phyloP scores from a whole-genome alignment of 2,329 filamentous ascomycete genomes.

The Pestalotiopsis sp. region DNA sequence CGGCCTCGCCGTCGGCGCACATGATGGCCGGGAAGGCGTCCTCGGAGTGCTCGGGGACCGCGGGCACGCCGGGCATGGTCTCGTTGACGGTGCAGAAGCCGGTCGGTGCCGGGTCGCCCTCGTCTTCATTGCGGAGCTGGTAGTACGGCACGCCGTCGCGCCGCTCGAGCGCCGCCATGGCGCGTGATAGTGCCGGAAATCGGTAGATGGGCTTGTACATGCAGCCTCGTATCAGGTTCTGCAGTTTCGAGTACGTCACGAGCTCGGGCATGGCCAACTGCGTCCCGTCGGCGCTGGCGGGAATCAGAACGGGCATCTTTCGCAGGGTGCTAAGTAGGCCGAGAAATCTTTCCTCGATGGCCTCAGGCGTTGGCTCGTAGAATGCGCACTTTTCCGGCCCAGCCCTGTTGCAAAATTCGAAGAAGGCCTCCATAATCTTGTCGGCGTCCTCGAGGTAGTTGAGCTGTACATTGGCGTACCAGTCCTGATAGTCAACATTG shows the following conservation, averaged over 20 bases:
- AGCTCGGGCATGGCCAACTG: conserved; percentile 43
- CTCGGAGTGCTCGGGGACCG: conserved; percentile 33
- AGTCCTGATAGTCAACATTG: conserved; percentile 58
- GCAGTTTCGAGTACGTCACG: conserved; percentile 52
- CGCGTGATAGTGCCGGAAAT: conserved; percentile 44
- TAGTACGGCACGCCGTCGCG: conserved; percentile 49
- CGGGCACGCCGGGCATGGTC: conserved; percentile 34
- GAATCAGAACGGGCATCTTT: conserved; percentile 45
- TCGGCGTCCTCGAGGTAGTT: conserved; percentile 22
- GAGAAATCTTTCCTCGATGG: conserved; percentile 42
- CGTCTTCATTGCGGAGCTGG: conserved; percentile 22
- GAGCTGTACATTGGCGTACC: conserved; percentile 46
- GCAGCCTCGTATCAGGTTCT: conserved; percentile 41
- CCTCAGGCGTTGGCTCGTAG: conserved; percentile 35
- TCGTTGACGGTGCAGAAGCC: conserved; percentile 33
- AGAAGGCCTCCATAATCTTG: conserved; percentile 50
- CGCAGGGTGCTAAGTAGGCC: conserved; percentile 44
- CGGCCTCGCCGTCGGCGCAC: conserved; percentile 41
- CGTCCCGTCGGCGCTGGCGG: conserved; percentile 31
- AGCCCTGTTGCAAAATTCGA: conserved; percentile 53
- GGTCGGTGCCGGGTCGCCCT: conserved; percentile 9
- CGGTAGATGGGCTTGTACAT: conserved; percentile 47
- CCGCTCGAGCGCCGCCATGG: conserved; percentile 44
- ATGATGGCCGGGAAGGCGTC: conserved; percentile 49
- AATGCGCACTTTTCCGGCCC: conserved; percentile 51